Percentiles rank a stretch among this genome's conserved stretches.
Evolutionary conservation across 768 basidiomycete species (phyloP).

Genomic region (Tulasnella sp.): DNA sequence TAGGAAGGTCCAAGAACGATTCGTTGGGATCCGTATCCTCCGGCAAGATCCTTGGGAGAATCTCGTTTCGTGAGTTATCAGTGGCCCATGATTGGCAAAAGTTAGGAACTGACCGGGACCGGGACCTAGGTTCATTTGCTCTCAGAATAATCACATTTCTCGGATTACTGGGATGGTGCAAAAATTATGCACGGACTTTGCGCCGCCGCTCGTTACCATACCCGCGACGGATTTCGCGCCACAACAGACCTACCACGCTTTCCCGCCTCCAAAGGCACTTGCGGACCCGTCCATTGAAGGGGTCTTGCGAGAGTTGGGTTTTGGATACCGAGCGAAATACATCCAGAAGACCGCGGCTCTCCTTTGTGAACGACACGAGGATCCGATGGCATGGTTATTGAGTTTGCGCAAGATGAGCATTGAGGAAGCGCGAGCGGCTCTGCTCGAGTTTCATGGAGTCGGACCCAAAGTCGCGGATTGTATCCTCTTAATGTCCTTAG

Average conservation of each 20-base stretch:
- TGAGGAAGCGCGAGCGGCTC: conserved; percentile 53
- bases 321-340: conserved; percentile 90
- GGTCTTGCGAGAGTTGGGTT: conserved; percentile 71
- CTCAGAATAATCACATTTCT: conserved; percentile 90
- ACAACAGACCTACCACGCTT: conserved; percentile 55
- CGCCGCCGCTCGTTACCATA: conserved; percentile 51
- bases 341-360: conserved; percentile 76
- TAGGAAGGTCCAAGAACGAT: conserved; percentile 42
- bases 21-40: conserved; percentile 75
- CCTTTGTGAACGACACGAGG: conserved; percentile 43
- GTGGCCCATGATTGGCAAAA: too few species aligned
- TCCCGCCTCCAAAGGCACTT: conserved; percentile 68
- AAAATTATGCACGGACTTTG: conserved; percentile 66
- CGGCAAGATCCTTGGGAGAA: conserved; percentile 96
- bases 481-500: conserved; percentile 80
- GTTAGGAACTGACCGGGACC: too few species aligned
- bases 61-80: conserved; percentile 66
- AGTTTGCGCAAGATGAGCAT: conserved; percentile 42
- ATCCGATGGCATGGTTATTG: conserved; percentile 51
- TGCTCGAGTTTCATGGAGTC: conserved; percentile 80
- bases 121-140: conserved; percentile 85
- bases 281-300: conserved; percentile 45
- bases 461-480: conserved; percentile 98
- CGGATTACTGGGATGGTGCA: conserved; percentile 93
- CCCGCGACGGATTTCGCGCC: conserved; percentile 26